These are phyloP conservation scores for Leccinum subtestaceum DNA, from an alignment of 768 basidiomycete species.

Conservation along the genomic window DNA sequence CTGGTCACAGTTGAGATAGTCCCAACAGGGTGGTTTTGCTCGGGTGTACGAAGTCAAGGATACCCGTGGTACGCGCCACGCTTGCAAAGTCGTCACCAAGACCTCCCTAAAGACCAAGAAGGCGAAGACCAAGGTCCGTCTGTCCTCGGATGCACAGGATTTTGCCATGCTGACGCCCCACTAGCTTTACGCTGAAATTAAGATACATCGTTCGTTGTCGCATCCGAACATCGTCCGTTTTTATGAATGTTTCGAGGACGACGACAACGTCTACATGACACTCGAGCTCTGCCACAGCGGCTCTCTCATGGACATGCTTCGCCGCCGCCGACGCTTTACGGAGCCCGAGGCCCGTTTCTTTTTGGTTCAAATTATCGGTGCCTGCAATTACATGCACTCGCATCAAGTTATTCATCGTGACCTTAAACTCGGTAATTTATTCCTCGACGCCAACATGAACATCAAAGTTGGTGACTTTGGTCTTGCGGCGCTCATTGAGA, in stretches of 20 bases:
- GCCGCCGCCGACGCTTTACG: slow-evolving; percentile 79
- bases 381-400: slow-evolving; percentile 96
- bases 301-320: slow-evolving; percentile 87
- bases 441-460: slow-evolving; percentile 90
- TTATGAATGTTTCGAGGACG: slow-evolving; percentile 93
- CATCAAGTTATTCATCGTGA: slow-evolving; percentile 98
- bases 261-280: slow-evolving; percentile 95
- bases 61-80: slow-evolving; percentile 55
- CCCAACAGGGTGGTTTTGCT: slow-evolving; percentile 81
- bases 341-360: slow-evolving; percentile 93
- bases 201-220: slow-evolving; percentile 86
- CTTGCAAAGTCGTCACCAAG: slow-evolving; percentile 96
- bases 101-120: slow-evolving; percentile 90
- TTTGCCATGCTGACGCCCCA: neutral
- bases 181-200: slow-evolving; percentile 97
- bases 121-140: slow-evolving; percentile 86
- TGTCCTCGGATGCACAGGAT: neutral
- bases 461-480: slow-evolving; percentile 98
- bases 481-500: slow-evolving; percentile 93
- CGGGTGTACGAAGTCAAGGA: slow-evolving; percentile 95
- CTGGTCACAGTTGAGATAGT: neutral
- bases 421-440: slow-evolving; percentile 93
- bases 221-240: slow-evolving; percentile 95
- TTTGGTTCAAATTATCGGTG: slow-evolving; percentile 91
- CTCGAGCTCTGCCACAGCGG: slow-evolving; percentile 91